Evolutionary conservation across 139 green algal genomes (phyloP).

Genomic region (Chlorella ohadii): DNA sequence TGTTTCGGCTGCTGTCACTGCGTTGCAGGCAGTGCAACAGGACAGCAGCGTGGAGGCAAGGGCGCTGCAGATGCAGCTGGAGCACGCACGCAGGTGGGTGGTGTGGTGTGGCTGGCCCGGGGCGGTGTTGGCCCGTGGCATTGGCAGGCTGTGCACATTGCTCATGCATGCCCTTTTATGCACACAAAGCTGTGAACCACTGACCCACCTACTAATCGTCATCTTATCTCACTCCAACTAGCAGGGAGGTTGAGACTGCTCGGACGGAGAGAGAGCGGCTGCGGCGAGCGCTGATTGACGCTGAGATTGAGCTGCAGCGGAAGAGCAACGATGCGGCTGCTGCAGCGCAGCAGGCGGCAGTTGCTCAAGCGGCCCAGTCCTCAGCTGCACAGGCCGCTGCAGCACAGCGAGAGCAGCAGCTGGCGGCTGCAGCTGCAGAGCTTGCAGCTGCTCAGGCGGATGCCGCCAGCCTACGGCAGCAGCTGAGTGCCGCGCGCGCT

Average conservation of each 20-base stretch:
- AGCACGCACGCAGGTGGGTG: not conserved
- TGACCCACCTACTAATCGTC: too few relatives aligned
- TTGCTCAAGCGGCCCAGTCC: not conserved
- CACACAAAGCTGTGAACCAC: too few relatives aligned
- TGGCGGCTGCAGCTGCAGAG: not conserved
- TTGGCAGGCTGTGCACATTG: too few relatives aligned
- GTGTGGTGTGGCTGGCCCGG: too few relatives aligned
- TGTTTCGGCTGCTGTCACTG: too few relatives aligned
- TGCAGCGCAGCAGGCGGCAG: slow-evolving; percentile 4
- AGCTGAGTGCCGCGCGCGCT: not conserved
- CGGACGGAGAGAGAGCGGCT: slow-evolving; percentile 11
- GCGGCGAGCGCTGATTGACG: slow-evolving; percentile 26
- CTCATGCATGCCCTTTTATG: too few relatives aligned
- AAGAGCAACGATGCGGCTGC: not conserved
- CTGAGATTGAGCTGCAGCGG: slow-evolving; percentile 34
- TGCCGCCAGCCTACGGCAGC: not conserved
- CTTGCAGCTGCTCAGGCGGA: slow-evolving; percentile 16
- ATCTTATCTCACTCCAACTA: too few relatives aligned
- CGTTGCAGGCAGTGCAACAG: not conserved
- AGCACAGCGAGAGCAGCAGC: not conserved
- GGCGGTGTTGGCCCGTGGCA: too few relatives aligned
- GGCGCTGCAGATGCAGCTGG: slow-evolving; percentile 4
- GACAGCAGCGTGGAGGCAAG: not conserved
- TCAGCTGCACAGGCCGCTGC: not conserved
- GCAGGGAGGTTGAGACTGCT: not conserved